Percentiles rank a stretch among this genome's conserved stretches.
Conservation (phyloP, 495 filamentous ascomycete genomes). For the Aspergillus panamensis region DNA sequence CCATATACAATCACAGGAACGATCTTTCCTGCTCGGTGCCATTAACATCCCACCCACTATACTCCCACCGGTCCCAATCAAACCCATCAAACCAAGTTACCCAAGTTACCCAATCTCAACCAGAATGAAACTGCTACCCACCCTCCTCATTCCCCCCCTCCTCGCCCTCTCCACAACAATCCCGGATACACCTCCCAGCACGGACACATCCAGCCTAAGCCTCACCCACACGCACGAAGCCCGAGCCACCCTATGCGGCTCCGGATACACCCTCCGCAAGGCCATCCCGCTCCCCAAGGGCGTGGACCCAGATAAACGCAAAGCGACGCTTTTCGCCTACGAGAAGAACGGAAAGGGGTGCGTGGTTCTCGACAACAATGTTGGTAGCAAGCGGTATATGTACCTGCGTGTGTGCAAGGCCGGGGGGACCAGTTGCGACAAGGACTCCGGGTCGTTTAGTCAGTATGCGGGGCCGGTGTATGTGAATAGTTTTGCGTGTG, state of each 20-base stretch:
- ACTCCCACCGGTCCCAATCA: neutral
- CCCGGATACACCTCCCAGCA: neutral
- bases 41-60: neutral
- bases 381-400: constrained; percentile 6
- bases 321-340: constrained; percentile 1
- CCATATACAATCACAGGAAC: neutral
- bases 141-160: neutral
- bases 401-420: neutral
- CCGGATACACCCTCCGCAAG: neutral
- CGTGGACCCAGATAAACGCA: neutral
- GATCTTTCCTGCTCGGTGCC: neutral
- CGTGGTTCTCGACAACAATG: constrained; percentile 6
- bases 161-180: neutral
- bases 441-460: neutral
- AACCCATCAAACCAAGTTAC: neutral
- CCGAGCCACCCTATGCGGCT: constrained; percentile 1
- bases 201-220: neutral
- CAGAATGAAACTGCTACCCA: neutral
- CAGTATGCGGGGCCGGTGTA: constrained; percentile 9
- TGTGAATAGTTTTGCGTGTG: neutral
- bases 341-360: constrained; percentile 3
- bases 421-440: neutral
- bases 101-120: neutral
- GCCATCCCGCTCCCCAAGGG: constrained; percentile 5
- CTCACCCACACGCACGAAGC: neutral